Percentiles rank a stretch among this genome's conserved stretches.
Evolutionary conservation across 2,329 filamentous ascomycete species (phyloP).

Genomic region (Fusarium mangiferae): DNA sequence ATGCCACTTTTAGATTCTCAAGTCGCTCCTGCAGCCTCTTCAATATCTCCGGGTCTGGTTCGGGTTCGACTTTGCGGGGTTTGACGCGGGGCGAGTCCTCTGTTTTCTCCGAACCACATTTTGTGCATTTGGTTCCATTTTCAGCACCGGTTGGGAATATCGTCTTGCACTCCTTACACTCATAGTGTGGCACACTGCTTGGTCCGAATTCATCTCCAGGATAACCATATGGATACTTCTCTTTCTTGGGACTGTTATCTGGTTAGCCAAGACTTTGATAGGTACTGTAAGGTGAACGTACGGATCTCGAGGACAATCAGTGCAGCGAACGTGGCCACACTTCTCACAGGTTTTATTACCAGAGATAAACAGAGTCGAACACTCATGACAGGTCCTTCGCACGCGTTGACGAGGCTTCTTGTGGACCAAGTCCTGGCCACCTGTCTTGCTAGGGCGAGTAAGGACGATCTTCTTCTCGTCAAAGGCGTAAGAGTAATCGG

Average conservation of each 20-base stretch:
- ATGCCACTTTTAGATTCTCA: constrained; percentile 54
- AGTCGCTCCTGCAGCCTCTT: constrained; percentile 67
- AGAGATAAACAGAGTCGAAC: constrained; percentile 69
- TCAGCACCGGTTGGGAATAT: constrained; percentile 63
- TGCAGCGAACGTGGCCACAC: constrained; percentile 81
- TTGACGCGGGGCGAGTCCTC: constrained; percentile 66
- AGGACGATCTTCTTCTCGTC: constrained; percentile 62
- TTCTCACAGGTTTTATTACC: constrained; percentile 71
- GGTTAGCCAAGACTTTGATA: constrained; percentile 17
- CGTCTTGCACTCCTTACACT: constrained; percentile 71
- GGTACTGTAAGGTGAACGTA: constrained; percentile 58
- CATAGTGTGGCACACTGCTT: constrained; percentile 62
- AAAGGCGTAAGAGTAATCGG: constrained; percentile 60
- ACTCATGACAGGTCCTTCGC: constrained; percentile 80
- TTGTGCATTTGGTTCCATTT: constrained; percentile 65
- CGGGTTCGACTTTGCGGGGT: constrained; percentile 69
- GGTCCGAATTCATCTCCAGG: constrained; percentile 71
- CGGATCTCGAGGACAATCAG: constrained; percentile 83
- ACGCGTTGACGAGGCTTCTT: constrained; percentile 79
- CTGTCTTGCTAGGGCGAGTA: constrained; percentile 72
- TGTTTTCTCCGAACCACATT: constrained; percentile 71
- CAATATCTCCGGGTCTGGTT: constrained; percentile 70
- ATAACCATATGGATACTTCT: constrained; percentile 76
- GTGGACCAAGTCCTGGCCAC: constrained; percentile 76
- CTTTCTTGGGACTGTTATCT: constrained; percentile 67